Evolutionary conservation across 75 land plant species (phyloP), one percentile per base, ranked within the genome.

Genomic region (Pseudotsuga menziesii): DNA sequence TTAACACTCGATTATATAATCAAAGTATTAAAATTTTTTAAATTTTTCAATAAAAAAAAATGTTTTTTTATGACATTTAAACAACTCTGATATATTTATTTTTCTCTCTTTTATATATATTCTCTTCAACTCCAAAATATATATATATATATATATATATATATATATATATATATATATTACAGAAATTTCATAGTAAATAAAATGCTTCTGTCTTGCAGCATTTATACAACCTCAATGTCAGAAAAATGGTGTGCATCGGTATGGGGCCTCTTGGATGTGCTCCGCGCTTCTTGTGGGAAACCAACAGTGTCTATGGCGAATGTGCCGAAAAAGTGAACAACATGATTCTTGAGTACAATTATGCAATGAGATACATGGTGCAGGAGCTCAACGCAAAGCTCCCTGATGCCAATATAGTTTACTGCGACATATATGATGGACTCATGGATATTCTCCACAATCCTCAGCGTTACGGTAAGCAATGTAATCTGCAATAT

Each of bases 211-310:
- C n/a, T n/a, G n/a, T n/a, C n/a, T n/a, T 52, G 17, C 78, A 93
- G 95, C 85, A 84, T 48, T 48, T 93, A 77, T 86, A 91, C 80
- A 77, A 82, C 56, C 39, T 72, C 4, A 82, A 85, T 82, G 88
- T 78, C 6, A 79, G 89, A 56, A 88, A 84, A 72, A 72, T 93
- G 61, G 93, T 93, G 4, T 70, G 83, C 22, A 83, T 90, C 80
- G 95, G 95, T 19, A 67, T 93, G 55, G 87, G 91, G 15, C 95
- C 95, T 17, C 75, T 93, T 14, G 95, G 93, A 15, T 93, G 95
- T 70, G 82, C 93, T 62, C 95, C 95, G 7, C 80, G 85, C 78
- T 93, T 87, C 81, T 77, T 89, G 77, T 90, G 82, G 80, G 75
- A 80, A 72, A 78, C 83, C 63, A 74, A 73, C 22, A 87, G 93